These are phyloP conservation scores for Kwoniella dejecticola DNA, from an alignment of 768 basidiomycete species.

Conservation along the genomic window DNA sequence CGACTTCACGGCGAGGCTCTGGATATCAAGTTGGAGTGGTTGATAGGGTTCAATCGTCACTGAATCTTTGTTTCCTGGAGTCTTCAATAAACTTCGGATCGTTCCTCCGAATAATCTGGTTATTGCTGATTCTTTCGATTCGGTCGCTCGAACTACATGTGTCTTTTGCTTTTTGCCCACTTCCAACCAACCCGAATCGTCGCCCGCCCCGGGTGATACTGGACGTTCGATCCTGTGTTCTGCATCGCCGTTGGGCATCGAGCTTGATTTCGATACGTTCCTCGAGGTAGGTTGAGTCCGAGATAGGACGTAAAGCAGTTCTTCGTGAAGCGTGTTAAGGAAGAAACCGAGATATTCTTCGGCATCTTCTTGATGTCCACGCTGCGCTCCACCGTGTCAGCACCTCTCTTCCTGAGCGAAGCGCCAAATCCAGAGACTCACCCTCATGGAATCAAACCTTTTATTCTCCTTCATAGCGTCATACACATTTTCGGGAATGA, in stretches of 20 bases:
- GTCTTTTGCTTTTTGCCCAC: slow-evolving; percentile 85
- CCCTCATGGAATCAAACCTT: slow-evolving; percentile 88
- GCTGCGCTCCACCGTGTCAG: slow-evolving; percentile 57
- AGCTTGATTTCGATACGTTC: background rate
- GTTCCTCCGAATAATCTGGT: slow-evolving; percentile 92
- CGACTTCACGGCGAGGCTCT: slow-evolving; percentile 73
- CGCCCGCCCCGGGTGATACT: slow-evolving; percentile 50
- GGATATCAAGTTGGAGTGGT: slow-evolving; percentile 80
- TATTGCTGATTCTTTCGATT: slow-evolving; percentile 79
- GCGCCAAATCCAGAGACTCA: slow-evolving; percentile 60
- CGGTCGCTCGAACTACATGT: slow-evolving; percentile 75
- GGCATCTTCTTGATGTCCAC: slow-evolving; percentile 95
- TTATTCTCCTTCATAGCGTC: slow-evolving; percentile 92
- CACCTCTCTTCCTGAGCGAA: background rate
- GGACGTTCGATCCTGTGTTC: slow-evolving; percentile 50
- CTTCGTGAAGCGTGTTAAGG: slow-evolving; percentile 90
- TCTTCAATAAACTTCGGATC: slow-evolving; percentile 78
- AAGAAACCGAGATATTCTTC: slow-evolving; percentile 99
- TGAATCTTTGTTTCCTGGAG: slow-evolving; percentile 77
- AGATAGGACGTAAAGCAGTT: slow-evolving; percentile 70
- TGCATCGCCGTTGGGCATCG: slow-evolving; percentile 47
- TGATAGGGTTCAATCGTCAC: slow-evolving; percentile 91
- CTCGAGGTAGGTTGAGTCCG: slow-evolving; percentile 53
- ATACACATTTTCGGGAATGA: slow-evolving; percentile 82
- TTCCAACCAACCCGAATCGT: slow-evolving; percentile 83